phyloP scores from a whole-genome alignment of 164 flowering plant genomes.

The Magnolia sinica region DNA sequence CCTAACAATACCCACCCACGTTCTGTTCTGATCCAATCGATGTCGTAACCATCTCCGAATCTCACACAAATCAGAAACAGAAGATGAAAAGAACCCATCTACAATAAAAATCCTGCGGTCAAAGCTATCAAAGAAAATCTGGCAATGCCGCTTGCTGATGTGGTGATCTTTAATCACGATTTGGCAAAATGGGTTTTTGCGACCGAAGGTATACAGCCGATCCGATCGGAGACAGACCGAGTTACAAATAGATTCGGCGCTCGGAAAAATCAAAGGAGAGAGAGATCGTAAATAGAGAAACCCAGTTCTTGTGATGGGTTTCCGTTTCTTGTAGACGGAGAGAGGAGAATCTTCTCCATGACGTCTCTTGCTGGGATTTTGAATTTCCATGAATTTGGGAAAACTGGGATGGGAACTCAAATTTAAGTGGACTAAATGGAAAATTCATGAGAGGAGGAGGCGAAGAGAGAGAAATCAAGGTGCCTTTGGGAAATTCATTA shows the following conservation, averaged over 20 bases:
- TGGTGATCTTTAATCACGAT: conserved; percentile 37
- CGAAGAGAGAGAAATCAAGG: neutral
- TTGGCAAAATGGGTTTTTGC: conserved; percentile 30
- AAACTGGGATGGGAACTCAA: neutral
- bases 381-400: conserved; percentile 7
- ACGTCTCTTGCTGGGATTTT: conserved; percentile 9
- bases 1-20: conserved; percentile 11
- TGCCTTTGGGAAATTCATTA: neutral
- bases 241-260: conserved; percentile 22
- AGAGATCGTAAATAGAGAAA: conserved; percentile 26
- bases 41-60: conserved; percentile 22
- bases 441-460: neutral
- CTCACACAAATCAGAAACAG: conserved; percentile 22
- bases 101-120: conserved; percentile 38
- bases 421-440: neutral
- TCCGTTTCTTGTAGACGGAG: conserved; percentile 18
- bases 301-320: conserved; percentile 17
- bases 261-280: conserved; percentile 31
- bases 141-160: conserved; percentile 73
- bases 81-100: conserved; percentile 35
- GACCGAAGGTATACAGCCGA: conserved; percentile 55
- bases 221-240: conserved; percentile 43
- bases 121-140: conserved; percentile 42
- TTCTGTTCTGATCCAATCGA: neutral
- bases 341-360: neutral